phyloP scores from a whole-genome alignment of 2,329 filamentous ascomycete species.

The Laburnicola sp. region DNA sequence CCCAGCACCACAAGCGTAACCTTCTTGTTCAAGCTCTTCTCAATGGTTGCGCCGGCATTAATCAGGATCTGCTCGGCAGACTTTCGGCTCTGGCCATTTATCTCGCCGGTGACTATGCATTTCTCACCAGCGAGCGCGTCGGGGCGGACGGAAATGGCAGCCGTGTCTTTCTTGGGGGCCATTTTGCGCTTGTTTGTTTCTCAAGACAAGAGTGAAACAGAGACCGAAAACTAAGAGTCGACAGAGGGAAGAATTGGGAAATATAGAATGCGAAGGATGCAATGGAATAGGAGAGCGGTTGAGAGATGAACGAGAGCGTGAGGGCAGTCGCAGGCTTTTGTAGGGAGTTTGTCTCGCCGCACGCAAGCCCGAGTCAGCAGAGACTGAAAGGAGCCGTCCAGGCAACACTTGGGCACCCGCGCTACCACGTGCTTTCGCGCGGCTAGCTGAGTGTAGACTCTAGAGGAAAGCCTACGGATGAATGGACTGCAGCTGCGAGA shows the following conservation, averaged over 20 bases:
- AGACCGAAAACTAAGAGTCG: not conserved
- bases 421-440: slow-evolving; percentile 12
- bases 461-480: too few species aligned
- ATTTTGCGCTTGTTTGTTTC: slow-evolving; percentile 2
- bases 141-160: slow-evolving; percentile 17
- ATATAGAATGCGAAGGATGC: not conserved
- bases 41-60: slow-evolving; percentile 23
- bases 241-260: not conserved
- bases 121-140: slow-evolving; percentile 19
- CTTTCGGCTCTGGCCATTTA: slow-evolving; percentile 19
- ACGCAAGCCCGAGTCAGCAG: slow-evolving; percentile 1
- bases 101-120: slow-evolving; percentile 25
- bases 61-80: slow-evolving; percentile 19
- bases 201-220: not conserved
- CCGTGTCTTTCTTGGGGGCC: slow-evolving; percentile 18
- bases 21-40: slow-evolving; percentile 26
- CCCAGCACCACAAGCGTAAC: slow-evolving; percentile 71
- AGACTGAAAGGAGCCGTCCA: slow-evolving; percentile 8
- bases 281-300: not conserved
- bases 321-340: slow-evolving; percentile 7
- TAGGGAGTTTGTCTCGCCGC: slow-evolving; percentile 9
- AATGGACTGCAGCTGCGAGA: too few species aligned
- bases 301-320: not conserved
- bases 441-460: not conserved
- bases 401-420: slow-evolving; percentile 3